phyloP scores from a whole-genome alignment of 75 land plant species.

The Pseudotsuga menziesii region DNA sequence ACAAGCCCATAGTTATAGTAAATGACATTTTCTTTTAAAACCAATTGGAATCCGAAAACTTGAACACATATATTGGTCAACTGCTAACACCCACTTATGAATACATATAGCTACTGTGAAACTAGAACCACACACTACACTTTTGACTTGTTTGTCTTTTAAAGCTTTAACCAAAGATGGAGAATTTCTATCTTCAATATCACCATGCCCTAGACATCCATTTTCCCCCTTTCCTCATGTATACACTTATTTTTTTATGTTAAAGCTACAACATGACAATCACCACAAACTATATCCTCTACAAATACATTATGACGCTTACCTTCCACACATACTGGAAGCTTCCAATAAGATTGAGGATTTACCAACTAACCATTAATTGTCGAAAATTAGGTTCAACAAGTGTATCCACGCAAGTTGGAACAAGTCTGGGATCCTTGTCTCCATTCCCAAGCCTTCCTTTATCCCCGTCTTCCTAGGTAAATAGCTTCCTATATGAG shows the following conservation, averaged over 20 bases:
- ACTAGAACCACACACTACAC: slow-evolving; percentile 85
- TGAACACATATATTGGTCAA: slow-evolving; percentile 95
- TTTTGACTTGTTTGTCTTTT: slow-evolving; percentile 92
- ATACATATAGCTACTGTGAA: slow-evolving; percentile 94
- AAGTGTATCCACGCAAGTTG: slow-evolving; percentile 83
- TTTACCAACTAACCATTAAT: slow-evolving; percentile 82
- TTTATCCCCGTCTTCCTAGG: slow-evolving; percentile 94
- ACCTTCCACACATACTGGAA: slow-evolving; percentile 72
- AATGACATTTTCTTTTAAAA: slow-evolving; percentile 92
- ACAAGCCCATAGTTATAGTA: slow-evolving; percentile 97
- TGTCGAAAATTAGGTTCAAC: slow-evolving; percentile 82
- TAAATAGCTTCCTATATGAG: slow-evolving; percentile 81
- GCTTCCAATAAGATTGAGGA: slow-evolving; percentile 71
- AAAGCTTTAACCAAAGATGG: slow-evolving; percentile 77
- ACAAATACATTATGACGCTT: slow-evolving; percentile 51
- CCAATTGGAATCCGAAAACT: slow-evolving; percentile 91
- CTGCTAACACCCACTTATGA: slow-evolving; percentile 95
- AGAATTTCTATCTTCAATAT: slow-evolving; percentile 58
- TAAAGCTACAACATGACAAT: slow-evolving; percentile 85
- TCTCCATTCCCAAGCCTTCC: slow-evolving; percentile 83
- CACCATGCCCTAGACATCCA: slow-evolving; percentile 88
- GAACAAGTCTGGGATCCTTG: slow-evolving; percentile 67
- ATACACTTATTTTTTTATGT: slow-evolving; percentile 82
- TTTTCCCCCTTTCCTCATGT: slow-evolving; percentile 94
- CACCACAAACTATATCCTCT: slow-evolving; percentile 83